Conservation (phyloP, 2,329 filamentous ascomycete species). For the Aspergillus pseudonomiae region DNA sequence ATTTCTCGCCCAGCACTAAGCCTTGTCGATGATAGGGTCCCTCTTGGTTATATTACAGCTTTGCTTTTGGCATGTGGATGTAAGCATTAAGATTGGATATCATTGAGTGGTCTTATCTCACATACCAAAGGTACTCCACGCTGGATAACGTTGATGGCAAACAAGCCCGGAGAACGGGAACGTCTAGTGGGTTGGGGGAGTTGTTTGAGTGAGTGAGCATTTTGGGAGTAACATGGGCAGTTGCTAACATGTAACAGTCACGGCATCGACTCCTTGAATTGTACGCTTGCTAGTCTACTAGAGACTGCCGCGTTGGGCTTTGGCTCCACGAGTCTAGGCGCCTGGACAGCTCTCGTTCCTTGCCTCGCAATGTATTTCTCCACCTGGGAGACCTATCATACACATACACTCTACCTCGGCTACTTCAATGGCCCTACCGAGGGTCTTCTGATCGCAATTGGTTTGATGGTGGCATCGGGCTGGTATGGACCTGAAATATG, state of each 20-base stretch:
- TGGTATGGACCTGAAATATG: conserved; percentile 88
- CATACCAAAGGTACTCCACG: conserved; percentile 70
- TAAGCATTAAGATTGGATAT: conserved; percentile 43
- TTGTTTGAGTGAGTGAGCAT: conserved; percentile 73
- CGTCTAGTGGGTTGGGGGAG: conserved; percentile 91
- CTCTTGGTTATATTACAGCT: conserved; percentile 93
- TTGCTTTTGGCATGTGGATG: conserved; percentile 95
- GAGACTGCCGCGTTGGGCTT: conserved; percentile 93
- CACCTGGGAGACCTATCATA: conserved; percentile 99
- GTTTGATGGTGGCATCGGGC: conserved; percentile 83
- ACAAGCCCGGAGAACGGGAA: conserved; percentile 91
- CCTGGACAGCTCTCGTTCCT: conserved; percentile 88
- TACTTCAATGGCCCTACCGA: conserved; percentile 98
- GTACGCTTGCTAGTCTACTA: conserved; percentile 86
- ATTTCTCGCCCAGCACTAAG: conserved; percentile 16
- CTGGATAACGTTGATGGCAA: conserved; percentile 99
- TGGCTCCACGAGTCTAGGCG: conserved; percentile 78
- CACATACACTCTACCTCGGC: conserved; percentile 92
- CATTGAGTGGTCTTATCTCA: conserved; percentile 20
- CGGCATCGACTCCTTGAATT: conserved; percentile 97
- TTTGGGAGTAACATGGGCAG: conserved; percentile 10
- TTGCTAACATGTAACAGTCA: conserved; percentile 57
- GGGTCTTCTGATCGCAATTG: conserved; percentile 84
- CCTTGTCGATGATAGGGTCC: conserved; percentile 62
- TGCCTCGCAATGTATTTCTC: conserved; percentile 99